These are phyloP conservation scores for Akanthomyces lecanii DNA, from an alignment of 2,329 filamentous ascomycete genomes.

Conservation along the genomic window DNA sequence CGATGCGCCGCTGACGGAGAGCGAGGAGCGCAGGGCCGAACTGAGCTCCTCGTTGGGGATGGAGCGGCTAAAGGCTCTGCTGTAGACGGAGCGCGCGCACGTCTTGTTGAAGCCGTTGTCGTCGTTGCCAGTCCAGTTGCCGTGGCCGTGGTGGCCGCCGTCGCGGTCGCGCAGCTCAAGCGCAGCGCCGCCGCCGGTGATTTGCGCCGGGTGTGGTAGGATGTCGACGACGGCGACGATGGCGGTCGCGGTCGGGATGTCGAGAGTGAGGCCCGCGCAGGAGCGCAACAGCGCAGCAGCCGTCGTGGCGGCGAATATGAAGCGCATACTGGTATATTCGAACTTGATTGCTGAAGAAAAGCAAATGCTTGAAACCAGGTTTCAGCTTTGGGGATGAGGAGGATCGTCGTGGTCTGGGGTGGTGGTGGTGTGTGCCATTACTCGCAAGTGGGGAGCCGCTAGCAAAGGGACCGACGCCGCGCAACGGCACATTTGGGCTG, in stretches of 20 bases:
- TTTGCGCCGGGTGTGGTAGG: not conserved
- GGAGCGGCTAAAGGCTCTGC: not conserved
- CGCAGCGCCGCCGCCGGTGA: not conserved
- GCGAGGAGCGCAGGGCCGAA: constrained; percentile 1
- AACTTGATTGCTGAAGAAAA: not conserved
- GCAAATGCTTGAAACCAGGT: not conserved
- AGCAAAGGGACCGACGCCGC: constrained; percentile 1
- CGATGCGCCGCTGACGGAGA: not conserved
- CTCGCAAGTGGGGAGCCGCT: constrained; percentile 14
- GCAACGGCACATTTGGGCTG: not conserved
- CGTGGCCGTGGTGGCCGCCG: not conserved
- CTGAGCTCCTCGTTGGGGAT: not conserved
- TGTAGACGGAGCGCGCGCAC: constrained; percentile 7
- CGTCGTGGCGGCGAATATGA: not conserved
- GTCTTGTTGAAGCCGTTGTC: constrained; percentile 8
- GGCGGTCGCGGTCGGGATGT: not conserved
- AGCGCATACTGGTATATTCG: not conserved
- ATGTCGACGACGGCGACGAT: not conserved
- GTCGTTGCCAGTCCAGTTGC: not conserved
- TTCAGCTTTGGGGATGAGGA: not conserved
- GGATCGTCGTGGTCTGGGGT: too few relatives aligned
- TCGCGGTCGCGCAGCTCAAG: not conserved
- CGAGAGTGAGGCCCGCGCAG: not conserved
- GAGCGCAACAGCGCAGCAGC: not conserved
- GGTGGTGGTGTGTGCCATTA: not conserved